These are phyloP conservation scores for Bryoglossum gracile DNA, from an alignment of 495 filamentous ascomycete species.

Conservation along the genomic window DNA sequence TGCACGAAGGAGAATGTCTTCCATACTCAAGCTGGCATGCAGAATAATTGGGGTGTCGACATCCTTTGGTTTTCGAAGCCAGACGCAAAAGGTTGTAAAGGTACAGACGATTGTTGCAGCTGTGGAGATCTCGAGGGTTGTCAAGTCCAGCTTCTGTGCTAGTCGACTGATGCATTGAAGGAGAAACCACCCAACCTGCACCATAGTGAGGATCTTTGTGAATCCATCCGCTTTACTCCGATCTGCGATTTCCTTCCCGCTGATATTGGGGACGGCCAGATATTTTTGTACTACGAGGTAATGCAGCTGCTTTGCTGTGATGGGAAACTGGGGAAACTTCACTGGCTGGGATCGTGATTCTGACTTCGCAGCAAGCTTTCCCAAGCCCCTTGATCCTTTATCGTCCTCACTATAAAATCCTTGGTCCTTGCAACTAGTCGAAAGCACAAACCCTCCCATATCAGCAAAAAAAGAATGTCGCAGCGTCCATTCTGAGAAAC, in stretches of 20 bases:
- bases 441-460: slow-evolving; percentile 29
- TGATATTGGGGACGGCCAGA: background rate
- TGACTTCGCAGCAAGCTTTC: no score
- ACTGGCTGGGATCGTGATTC: no score
- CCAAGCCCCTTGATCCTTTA: no score
- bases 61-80: background rate
- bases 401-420: no score
- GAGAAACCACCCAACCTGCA: background rate
- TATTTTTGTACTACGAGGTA: slow-evolving; percentile 23
- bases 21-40: slow-evolving; percentile 2
- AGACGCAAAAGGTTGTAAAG: background rate
- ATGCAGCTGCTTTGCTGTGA: slow-evolving; percentile 23
- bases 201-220: background rate
- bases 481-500: slow-evolving; percentile 23
- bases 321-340: no score
- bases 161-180: slow-evolving; percentile 8
- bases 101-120: background rate
- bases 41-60: background rate
- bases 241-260: background rate
- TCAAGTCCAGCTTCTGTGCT: background rate
- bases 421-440: slow-evolving; percentile 11
- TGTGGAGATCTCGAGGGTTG: background rate
- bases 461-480: slow-evolving; percentile 31
- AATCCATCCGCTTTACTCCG: background rate
- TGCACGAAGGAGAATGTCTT: slow-evolving; percentile 19